Percentiles rank a stretch among this genome's conserved stretches.
phyloP scores from a whole-genome alignment of 2,329 filamentous ascomycete genomes.

The Mollisiaceae sp. region DNA sequence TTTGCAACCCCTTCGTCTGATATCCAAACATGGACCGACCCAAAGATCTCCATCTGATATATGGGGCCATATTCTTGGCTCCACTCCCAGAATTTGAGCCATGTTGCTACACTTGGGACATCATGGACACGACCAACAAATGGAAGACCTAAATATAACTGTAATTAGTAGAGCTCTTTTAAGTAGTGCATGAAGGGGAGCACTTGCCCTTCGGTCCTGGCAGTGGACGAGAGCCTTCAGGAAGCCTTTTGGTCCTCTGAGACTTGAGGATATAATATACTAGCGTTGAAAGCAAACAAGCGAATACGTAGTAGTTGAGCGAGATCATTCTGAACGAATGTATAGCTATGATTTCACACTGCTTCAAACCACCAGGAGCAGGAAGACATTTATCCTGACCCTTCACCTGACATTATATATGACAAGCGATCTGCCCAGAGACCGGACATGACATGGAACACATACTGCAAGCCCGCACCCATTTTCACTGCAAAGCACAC shows the following conservation, averaged over 20 bases:
- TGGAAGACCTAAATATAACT: conserved; percentile 45
- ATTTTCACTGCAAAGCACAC: neutral
- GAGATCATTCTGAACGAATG: conserved; percentile 18
- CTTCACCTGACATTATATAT: conserved; percentile 4
- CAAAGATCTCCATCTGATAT: conserved; percentile 53
- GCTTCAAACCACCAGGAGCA: neutral
- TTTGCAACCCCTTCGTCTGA: conserved; percentile 52
- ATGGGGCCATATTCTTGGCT: conserved; percentile 53
- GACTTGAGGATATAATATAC: conserved; percentile 13
- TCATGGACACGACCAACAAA: conserved; percentile 53
- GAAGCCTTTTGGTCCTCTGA: conserved; percentile 25
- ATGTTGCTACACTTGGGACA: conserved; percentile 48
- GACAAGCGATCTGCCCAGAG: neutral
- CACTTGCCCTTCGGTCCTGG: conserved; percentile 31
- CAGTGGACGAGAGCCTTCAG: conserved; percentile 28
- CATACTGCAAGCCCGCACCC: neutral
- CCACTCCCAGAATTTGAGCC: conserved; percentile 57
- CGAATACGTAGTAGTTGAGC: conserved; percentile 11
- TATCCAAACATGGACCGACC: conserved; percentile 54
- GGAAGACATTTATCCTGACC: neutral
- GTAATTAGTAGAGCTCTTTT: conserved; percentile 10
- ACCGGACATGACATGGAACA: conserved; percentile 1
- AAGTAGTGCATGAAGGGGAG: neutral
- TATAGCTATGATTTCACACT: neutral
- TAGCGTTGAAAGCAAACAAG: conserved; percentile 19